These are phyloP conservation scores for Thelephora ganbajun DNA, from an alignment of 768 basidiomycete species.

Conservation along the genomic window DNA sequence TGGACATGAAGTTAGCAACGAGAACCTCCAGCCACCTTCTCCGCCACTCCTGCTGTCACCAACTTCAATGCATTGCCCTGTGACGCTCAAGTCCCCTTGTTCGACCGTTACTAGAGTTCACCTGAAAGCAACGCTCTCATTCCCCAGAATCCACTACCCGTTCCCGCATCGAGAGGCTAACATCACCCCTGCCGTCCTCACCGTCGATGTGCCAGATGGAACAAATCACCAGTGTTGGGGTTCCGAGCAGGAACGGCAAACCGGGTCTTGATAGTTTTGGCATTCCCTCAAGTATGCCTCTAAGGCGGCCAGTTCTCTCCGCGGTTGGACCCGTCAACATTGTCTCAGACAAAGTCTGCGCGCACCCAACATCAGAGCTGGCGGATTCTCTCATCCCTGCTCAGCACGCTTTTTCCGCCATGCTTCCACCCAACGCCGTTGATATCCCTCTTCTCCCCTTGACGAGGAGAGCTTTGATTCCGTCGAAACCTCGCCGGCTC, in stretches of 20 bases:
- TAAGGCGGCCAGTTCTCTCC: conserved; percentile 55
- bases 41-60: conserved; percentile 37
- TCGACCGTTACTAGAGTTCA: conserved; percentile 16
- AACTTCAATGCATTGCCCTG: conserved; percentile 51
- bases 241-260: conserved; percentile 30
- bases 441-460: conserved; percentile 25
- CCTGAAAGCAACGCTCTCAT: conserved; percentile 19
- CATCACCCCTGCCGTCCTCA: conserved; percentile 35
- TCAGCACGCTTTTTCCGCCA: conserved; percentile 66
- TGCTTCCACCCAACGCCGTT: conserved; percentile 28
- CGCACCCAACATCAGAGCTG: conserved; percentile 10
- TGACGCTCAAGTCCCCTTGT: conserved; percentile 26
- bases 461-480: conserved; percentile 36
- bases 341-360: conserved; percentile 8
- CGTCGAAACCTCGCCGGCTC: conserved; percentile 66
- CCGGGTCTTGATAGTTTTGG: conserved; percentile 40
- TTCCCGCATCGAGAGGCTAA: conserved; percentile 19
- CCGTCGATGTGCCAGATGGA: conserved; percentile 35
- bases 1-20: conserved; percentile 63
- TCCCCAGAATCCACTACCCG: conserved; percentile 13
- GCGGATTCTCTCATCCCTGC: conserved; percentile 28
- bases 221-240: conserved; percentile 20
- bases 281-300: conserved; percentile 39
- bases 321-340: conserved; percentile 28
- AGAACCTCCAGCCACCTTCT: conserved; percentile 20